Percentiles rank a stretch among this genome's conserved stretches.
Evolutionary conservation across 2,329 filamentous ascomycete genomes (phyloP).

Genomic region (Trichophyton simii): DNA sequence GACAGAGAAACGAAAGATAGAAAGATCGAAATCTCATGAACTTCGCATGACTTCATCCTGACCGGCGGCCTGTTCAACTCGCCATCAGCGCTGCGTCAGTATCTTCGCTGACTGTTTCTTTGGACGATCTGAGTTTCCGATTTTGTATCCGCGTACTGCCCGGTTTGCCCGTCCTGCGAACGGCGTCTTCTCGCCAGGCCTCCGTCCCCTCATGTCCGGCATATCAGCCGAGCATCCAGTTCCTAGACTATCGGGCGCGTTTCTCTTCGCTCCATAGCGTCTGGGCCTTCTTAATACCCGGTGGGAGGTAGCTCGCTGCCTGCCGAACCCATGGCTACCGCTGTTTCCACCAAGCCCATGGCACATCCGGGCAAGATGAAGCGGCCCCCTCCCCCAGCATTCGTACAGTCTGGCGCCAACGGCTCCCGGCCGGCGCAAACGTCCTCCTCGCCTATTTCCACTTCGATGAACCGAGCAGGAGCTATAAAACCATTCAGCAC

Average conservation of each 20-base stretch:
- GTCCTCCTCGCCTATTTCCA: conserved; percentile 44
- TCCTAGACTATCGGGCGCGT: neutral
- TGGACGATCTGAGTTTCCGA: neutral
- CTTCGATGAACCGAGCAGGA: conserved; percentile 43
- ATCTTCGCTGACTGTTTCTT: neutral
- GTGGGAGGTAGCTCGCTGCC: neutral
- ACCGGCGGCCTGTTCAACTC: neutral
- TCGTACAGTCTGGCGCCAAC: conserved; percentile 50
- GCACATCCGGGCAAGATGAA: conserved; percentile 49
- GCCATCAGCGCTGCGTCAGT: neutral
- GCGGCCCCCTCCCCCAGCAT: conserved; percentile 48
- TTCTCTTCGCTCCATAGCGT: neutral
- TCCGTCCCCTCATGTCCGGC: conserved; percentile 12
- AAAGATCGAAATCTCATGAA: neutral
- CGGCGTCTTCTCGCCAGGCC: neutral
- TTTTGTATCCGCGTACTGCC: neutral
- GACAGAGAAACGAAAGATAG: neutral
- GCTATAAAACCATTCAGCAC: conserved; percentile 41
- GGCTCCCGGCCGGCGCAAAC: conserved; percentile 46
- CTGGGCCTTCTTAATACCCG: neutral
- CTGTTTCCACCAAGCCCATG: conserved; percentile 32
- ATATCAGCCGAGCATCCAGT: conserved; percentile 1
- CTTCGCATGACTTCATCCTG: conserved; percentile 5
- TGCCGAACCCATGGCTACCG: conserved; percentile 29
- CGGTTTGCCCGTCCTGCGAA: neutral